Evolutionary conservation across 2,329 filamentous ascomycete species (phyloP), one percentile per base, ranked within the genome.

Genomic region (Berkeleyomyces basicola): DNA sequence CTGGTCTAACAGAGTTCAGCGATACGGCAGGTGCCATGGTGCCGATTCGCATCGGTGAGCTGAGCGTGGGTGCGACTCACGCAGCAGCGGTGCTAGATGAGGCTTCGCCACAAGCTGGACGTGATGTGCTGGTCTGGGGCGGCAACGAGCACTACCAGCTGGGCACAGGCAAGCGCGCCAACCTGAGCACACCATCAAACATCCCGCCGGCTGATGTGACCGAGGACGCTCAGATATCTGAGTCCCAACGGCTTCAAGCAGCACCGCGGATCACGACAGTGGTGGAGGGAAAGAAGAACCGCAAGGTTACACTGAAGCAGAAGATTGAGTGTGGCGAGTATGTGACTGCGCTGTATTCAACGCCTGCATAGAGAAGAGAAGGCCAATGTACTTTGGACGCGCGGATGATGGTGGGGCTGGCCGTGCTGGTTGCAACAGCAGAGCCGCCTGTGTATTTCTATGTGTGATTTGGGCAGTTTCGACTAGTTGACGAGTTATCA

Each of bases 101-200:
- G 70, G 81, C 87, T 39, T 88, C 88, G 0, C 39, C 42, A 6
- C 46, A 53, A 14, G 46, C 84, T 61, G 93, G 93, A 58, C 84
- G 87, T 3, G 93, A 97, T 71, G 85, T 91, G 39, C 72, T 97
- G 1, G 95, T 89, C 78, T 99, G 91, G 89, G 93, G 93, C 66
- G 90, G 90, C 61, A 99, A 97, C 69, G 91, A 97, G 75, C 82
- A 86, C 71, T 96, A 87, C 72, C 93, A 99, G 74, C 81, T 99
- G 36, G 93, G 93, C 10, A 96, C 87, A 0, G 91, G 93, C 37
- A 95, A 87, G 77, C 78, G 92, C 66, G 93, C 83, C 69, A 97
- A 97, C 70, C 70, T 87, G 7, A 82, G 82, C 61, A 78, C 80
- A 10, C 93, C 93, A 1, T 78, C 79, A 1, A 92, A 96, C 70